Base-by-base conservation (phyloP, 1,284 basidiomycete species). In the Thecaphora thlaspeos region DNA sequence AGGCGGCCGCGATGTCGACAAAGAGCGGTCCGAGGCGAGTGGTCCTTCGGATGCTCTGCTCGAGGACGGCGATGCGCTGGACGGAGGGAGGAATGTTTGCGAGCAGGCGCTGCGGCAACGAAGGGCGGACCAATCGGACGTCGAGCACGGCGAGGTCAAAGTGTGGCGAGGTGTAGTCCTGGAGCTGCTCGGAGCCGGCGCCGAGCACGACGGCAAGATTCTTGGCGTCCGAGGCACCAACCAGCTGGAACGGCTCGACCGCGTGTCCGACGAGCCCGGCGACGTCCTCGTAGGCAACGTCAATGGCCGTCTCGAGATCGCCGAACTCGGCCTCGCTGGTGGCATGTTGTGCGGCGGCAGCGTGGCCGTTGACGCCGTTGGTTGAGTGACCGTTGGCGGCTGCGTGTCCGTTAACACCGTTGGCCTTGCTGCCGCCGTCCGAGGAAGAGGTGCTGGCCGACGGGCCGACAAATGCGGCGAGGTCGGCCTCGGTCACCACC, bases 1-100 rank as follows among this genome's bases (percentile, higher is more conserved):
- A 80, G 8, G 87, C 86, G 49, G 82, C 84, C 55, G 89, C 83
- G 22, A 92, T 81, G 39, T 94, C 91, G 43, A 95, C 83, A 76
- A 89, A 93, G 17, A 94, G 81, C 0, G 91, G 87, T 1, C 90
- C 88, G 86, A 90, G 94, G 79, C 91, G 91, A 46, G 87, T 88
- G 18, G 85, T 83, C 82, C 88, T 89, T 57, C 81, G 82, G 64
- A 83, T 81, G 22, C 88, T 82, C 79, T 88, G 89, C 79, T 92
- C 94, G 19, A 96, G 84, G 3, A 96, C 88, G 44, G 95, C 82
- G 49, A 97, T 84, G 41, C 85, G 86, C 41, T 84, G 83, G 34
- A 83, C 84, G 4, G 85, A 85, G 1, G 81, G 56, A 11, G 89
- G 87, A 40, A 95, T 84, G 34, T 82, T 81, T 30, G 79, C 79